These are phyloP conservation scores for Mortierella sp. DNA, from an alignment of 371 early-diverging fungal species.

Conservation along the genomic window DNA sequence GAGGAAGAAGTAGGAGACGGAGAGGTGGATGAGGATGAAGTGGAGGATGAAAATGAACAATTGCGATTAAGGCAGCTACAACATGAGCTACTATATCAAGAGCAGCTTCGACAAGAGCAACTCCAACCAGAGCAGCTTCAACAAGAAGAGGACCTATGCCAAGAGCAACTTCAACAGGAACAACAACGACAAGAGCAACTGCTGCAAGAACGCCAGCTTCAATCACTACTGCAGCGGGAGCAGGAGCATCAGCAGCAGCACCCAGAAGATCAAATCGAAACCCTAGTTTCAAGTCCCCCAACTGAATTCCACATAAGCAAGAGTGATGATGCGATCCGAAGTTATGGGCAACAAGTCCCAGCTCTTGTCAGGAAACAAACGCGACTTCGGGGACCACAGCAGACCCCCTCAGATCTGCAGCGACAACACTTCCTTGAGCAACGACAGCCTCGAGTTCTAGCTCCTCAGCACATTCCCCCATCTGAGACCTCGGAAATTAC, in stretches of 20 bases:
- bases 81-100: too few relatives aligned
- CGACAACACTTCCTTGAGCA: neutral
- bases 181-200: neutral
- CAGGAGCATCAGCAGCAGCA: neutral
- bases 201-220: neutral
- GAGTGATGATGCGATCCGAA: neutral
- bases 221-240: neutral
- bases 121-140: too few relatives aligned
- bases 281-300: neutral
- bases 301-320: neutral
- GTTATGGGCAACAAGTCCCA: neutral
- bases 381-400: neutral
- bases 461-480: neutral
- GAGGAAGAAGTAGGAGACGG: neutral
- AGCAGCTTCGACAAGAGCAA: neutral
- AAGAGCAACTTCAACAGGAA: neutral
- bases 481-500: neutral
- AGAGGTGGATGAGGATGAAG: neutral
- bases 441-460: neutral
- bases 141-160: neutral
- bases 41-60: neutral
- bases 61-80: too few relatives aligned
- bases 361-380: neutral
- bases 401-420: neutral
- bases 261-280: neutral